Base-by-base conservation (phyloP, 768 basidiomycete species). In the Suillus clintonianus region DNA sequence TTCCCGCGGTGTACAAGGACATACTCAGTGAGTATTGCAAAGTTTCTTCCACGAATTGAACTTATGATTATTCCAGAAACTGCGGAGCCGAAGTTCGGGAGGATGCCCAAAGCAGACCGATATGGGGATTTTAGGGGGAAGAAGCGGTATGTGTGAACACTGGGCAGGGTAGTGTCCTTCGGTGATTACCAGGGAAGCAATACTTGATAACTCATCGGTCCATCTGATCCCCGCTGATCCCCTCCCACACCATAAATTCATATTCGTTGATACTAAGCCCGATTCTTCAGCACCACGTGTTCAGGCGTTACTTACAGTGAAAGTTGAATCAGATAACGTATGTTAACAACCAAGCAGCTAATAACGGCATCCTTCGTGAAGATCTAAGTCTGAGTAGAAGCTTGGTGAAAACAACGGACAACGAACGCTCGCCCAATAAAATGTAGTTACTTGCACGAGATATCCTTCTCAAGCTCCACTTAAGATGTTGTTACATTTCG, bases 1-100 rank as follows among this genome's bases (percentile, higher is more conserved):
- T 93, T 15, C 80, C 81, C 24, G 82, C 80, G 10, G 87, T 95
- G 63, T 92, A 94, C 77, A 69, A 71, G 64, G 82, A 87, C 66
- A 77, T 89, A 39, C 77, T 94, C 64, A 82, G 94, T 91, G 71
- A 78, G 92, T 86, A 42, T 24, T 3, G 13, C 5, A 15, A 32
- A 5, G 36, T 62, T 14, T 8, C 48, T 19, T 6, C 50, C 56
- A 19, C 24, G 5, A 5, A 8, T 30, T 30, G n/a, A 64, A 27
- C 41, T 58, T 32, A 59, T 36, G 32, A 27, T 2, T 22, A 39
- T 27, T 57, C 22, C 61, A 76, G 75, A 68, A 47, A 60, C 13
- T 22, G 62, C 60, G 5, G 75, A 77, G 34, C 62, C 67, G 22
- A 57, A 66, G 45, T 76, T 70, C 56, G 73, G 74, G 8, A 71